Evolutionary conservation across 164 flowering plant species (phyloP).

Genomic region (Berberis thunbergii): DNA sequence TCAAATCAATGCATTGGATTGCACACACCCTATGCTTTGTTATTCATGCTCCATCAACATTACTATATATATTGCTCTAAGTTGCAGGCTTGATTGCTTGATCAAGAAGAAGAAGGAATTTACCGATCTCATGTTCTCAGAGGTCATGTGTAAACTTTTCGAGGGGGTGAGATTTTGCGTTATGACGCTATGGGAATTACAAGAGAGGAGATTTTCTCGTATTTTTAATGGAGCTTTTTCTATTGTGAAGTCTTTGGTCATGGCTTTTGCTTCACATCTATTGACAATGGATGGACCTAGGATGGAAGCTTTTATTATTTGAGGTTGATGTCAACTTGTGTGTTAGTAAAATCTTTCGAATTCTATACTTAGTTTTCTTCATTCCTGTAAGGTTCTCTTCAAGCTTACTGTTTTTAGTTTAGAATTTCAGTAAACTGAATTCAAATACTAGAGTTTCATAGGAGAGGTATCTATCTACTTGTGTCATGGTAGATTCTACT

Average conservation of each 20-base stretch:
- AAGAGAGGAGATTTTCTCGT: slow-evolving; percentile 2
- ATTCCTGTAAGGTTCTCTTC: no score
- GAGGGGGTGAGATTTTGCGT: background rate
- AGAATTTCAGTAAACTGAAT: no score
- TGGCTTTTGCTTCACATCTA: background rate
- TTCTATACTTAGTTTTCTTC: no score
- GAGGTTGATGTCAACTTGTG: no score
- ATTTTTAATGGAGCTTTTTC: background rate
- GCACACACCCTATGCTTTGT: background rate
- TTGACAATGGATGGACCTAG: background rate
- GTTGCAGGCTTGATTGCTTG: background rate
- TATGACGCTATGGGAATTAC: background rate
- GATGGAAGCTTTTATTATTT: no score
- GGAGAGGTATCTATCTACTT: no score
- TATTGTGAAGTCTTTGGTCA: background rate
- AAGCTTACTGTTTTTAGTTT: no score
- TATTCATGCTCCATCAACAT: no score
- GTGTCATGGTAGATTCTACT: no score
- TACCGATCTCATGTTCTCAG: background rate
- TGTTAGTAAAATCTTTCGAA: no score
- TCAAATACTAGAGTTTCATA: no score
- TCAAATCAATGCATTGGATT: background rate
- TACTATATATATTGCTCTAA: no score
- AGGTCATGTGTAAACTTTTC: background rate
- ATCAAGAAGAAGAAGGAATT: background rate